Conservation (phyloP, 2,329 filamentous ascomycete species). For the Scolecobasidium constrictum region DNA sequence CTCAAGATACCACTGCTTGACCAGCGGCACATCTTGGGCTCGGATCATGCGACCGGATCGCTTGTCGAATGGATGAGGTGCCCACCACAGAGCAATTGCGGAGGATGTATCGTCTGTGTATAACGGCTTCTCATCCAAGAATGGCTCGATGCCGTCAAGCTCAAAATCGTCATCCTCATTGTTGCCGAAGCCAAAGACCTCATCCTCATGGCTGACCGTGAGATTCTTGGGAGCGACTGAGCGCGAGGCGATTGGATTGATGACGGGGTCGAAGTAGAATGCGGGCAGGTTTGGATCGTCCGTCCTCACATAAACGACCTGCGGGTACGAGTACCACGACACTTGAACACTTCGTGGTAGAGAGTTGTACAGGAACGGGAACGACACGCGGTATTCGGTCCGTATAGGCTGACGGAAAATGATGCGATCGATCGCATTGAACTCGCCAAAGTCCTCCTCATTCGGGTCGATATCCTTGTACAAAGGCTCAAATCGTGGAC, state of each 20-base stretch:
- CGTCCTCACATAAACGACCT: constrained; percentile 79
- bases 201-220: constrained; percentile 84
- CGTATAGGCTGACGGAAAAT: constrained; percentile 93
- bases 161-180: constrained; percentile 80
- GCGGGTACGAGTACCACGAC: constrained; percentile 88
- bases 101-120: constrained; percentile 82
- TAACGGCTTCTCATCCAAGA: constrained; percentile 79
- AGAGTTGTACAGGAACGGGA: constrained; percentile 92
- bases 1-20: constrained; percentile 98
- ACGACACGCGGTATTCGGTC: constrained; percentile 91
- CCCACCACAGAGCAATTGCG: constrained; percentile 96
- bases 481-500: constrained; percentile 87
- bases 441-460: constrained; percentile 97
- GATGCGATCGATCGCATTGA: constrained; percentile 98
- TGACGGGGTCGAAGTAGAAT: constrained; percentile 95
- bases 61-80: constrained; percentile 89
- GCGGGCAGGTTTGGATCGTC: constrained; percentile 85
- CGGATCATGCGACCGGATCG: constrained; percentile 92
- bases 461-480: constrained; percentile 99
- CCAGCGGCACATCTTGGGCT: constrained; percentile 88
- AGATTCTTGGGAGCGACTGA: constrained; percentile 91
- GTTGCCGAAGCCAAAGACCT: constrained; percentile 75
- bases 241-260: constrained; percentile 93
- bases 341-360: constrained; percentile 87
- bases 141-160: constrained; percentile 75